Evolutionary conservation across 2,329 filamentous ascomycete genomes (phyloP).

Genomic region (Lecanicillium sp.): DNA sequence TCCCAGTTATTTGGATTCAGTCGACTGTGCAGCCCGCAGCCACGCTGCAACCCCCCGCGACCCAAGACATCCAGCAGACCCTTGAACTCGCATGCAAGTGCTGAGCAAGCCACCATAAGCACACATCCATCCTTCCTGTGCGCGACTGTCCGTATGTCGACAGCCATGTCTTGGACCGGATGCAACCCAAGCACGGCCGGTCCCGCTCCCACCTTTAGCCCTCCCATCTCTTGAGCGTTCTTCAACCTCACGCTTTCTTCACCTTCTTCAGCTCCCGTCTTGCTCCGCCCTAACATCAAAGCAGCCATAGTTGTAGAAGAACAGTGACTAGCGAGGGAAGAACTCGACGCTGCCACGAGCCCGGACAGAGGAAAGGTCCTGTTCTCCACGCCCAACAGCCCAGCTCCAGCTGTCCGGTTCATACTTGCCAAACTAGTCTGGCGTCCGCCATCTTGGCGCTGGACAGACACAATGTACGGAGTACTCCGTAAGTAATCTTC

Average conservation of each 20-base stretch:
- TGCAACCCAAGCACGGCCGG: neutral
- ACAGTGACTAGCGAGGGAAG: too few relatives aligned
- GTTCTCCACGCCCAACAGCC: neutral
- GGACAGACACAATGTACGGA: too few relatives aligned
- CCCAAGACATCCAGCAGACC: neutral
- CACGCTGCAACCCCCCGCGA: neutral
- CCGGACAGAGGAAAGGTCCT: too few relatives aligned
- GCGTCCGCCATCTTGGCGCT: neutral
- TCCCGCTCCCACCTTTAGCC: neutral
- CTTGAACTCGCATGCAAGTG: neutral
- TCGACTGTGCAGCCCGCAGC: too few relatives aligned
- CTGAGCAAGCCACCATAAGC: neutral
- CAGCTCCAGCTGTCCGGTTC: neutral
- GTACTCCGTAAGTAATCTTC: too few relatives aligned
- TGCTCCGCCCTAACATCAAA: neutral
- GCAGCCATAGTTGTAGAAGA: neutral
- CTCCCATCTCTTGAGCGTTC: neutral
- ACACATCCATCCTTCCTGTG: too few relatives aligned
- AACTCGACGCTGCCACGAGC: too few relatives aligned
- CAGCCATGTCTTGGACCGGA: constrained; percentile 5
- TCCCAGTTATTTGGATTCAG: too few relatives aligned
- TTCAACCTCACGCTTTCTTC: neutral
- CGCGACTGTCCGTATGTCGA: too few relatives aligned
- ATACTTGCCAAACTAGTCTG: neutral
- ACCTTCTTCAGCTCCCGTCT: neutral